These are phyloP conservation scores for Geotrichum phurueaensis DNA, from an alignment of 1,139 yeast species.

Conservation along the genomic window DNA sequence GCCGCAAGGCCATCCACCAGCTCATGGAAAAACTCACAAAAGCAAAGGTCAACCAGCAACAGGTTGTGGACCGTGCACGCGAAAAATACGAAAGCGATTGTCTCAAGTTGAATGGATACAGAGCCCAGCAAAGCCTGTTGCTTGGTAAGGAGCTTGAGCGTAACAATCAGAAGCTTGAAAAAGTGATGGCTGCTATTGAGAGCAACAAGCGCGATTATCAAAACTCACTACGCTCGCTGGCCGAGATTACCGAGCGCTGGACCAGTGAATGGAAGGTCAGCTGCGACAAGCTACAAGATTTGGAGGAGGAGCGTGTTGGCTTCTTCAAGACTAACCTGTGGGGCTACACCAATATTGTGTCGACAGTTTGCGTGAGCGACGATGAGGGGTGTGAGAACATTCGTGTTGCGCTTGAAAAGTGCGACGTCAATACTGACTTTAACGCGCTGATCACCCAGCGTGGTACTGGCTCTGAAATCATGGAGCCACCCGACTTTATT, in stretches of 20 bases:
- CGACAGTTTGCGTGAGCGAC: conserved; percentile 71
- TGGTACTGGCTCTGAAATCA: conserved; percentile 64
- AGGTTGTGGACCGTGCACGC: conserved; percentile 42
- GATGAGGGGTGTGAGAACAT: conserved; percentile 72
- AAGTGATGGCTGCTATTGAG: conserved; percentile 46
- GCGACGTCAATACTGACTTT: conserved; percentile 59
- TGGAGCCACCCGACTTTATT: conserved; percentile 50
- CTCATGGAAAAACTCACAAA: conserved; percentile 41
- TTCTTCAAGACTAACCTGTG: conserved; percentile 72
- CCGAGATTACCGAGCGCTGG: conserved; percentile 68
- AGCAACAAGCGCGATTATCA: conserved; percentile 54
- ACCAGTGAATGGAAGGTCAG: conserved; percentile 71
- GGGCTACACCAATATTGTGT: conserved; percentile 72
- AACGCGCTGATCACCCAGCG: conserved; percentile 48
- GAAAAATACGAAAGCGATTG: conserved; percentile 55
- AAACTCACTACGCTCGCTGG: conserved; percentile 51
- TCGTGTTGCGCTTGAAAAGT: conserved; percentile 60
- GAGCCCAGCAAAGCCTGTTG: conserved; percentile 62
- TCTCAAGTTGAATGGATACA: conserved; percentile 50
- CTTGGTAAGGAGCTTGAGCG: conserved; percentile 75
- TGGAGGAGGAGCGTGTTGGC: conserved; percentile 76
- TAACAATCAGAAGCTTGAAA: conserved; percentile 55
- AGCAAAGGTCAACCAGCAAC: conserved; percentile 38
- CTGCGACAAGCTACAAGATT: conserved; percentile 61
- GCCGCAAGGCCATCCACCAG: conserved; percentile 44